A percentile compares a stretch with the other conserved stretches of the same genome.
Conservation (phyloP, 768 basidiomycete species). For the Rhodotorula paludigena region DNA sequence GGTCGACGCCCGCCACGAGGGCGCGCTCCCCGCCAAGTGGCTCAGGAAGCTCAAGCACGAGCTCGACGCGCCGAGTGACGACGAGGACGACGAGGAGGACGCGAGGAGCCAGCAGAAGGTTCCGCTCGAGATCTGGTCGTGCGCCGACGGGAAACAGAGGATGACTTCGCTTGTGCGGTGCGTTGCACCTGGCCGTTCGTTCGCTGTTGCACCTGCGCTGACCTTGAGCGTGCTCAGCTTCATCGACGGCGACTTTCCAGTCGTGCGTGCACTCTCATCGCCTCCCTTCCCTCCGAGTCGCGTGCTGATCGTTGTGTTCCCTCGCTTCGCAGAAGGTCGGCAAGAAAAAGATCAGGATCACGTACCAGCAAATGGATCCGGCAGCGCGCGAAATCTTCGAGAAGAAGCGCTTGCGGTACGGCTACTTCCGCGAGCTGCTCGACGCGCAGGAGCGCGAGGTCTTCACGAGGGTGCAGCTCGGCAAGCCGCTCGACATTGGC, state of each 20-base stretch:
- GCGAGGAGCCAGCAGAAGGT: background rate
- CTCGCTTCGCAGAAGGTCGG: background rate
- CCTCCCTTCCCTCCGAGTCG: too few relatives aligned
- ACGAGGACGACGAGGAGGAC: background rate
- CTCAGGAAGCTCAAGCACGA: background rate
- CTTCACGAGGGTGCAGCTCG: conserved; percentile 18
- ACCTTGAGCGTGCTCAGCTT: background rate
- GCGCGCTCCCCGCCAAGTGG: background rate
- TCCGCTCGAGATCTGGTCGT: conserved; percentile 11
- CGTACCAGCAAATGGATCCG: background rate
- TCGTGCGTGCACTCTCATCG: background rate
- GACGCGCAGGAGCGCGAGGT: conserved; percentile 14
- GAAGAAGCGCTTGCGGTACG: conserved; percentile 3
- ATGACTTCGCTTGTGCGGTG: conserved; percentile 10
- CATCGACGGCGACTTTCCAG: background rate
- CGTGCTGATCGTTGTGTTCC: background rate
- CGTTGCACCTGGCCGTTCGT: background rate
- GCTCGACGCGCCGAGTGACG: background rate
- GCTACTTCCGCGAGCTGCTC: conserved; percentile 13
- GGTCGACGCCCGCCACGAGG: background rate
- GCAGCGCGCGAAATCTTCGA: background rate
- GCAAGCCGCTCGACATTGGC: conserved; percentile 2
- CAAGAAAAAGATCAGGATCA: background rate
- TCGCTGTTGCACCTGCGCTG: background rate
- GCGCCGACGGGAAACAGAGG: conserved; percentile 30